Percentiles rank a stretch among this genome's conserved stretches.
phyloP scores from a whole-genome alignment of 2,329 filamentous ascomycete species.

The Trichoderma asperellum region DNA sequence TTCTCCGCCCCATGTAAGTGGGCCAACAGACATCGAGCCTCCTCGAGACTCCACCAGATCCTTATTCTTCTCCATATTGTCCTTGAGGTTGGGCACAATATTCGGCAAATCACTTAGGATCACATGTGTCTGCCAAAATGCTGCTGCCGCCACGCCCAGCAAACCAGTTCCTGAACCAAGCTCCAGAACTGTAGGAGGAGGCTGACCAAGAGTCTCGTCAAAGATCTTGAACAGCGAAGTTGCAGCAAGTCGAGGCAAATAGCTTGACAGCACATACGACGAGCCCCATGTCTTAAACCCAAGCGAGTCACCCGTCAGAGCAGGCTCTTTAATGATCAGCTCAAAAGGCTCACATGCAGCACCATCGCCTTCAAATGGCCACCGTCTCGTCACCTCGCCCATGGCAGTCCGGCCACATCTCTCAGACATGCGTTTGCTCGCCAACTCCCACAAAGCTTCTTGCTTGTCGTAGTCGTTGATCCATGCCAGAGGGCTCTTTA shows the following conservation, averaged over 20 bases:
- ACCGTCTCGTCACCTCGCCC: constrained; percentile 59
- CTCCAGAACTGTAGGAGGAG: constrained; percentile 62
- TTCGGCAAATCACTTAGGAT: constrained; percentile 79
- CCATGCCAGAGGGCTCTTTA: constrained; percentile 70
- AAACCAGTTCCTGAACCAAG: constrained; percentile 89
- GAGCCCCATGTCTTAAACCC: constrained; percentile 97
- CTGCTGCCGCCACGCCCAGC: constrained; percentile 83
- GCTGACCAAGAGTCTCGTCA: constrained; percentile 39
- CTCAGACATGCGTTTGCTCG: constrained; percentile 80
- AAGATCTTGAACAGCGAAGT: constrained; percentile 53
- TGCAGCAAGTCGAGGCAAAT: constrained; percentile 58
- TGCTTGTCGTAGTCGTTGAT: constrained; percentile 66
- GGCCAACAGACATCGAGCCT: constrained; percentile 63
- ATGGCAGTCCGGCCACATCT: constrained; percentile 74
- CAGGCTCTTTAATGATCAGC: constrained; percentile 80
- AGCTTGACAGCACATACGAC: constrained; percentile 80
- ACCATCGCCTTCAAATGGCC: constrained; percentile 51
- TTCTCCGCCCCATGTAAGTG: constrained; percentile 73
- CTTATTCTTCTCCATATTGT: constrained; percentile 71
- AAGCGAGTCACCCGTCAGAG: constrained; percentile 83
- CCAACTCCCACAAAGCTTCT: constrained; percentile 75
- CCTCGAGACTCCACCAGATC: constrained; percentile 57
- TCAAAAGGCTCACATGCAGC: constrained; percentile 53
- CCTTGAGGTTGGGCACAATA: constrained; percentile 81
- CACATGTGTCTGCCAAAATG: constrained; percentile 67